Evolutionary conservation across 2,329 filamentous ascomycete species (phyloP).

Genomic region (Nigrospora osmanthi): DNA sequence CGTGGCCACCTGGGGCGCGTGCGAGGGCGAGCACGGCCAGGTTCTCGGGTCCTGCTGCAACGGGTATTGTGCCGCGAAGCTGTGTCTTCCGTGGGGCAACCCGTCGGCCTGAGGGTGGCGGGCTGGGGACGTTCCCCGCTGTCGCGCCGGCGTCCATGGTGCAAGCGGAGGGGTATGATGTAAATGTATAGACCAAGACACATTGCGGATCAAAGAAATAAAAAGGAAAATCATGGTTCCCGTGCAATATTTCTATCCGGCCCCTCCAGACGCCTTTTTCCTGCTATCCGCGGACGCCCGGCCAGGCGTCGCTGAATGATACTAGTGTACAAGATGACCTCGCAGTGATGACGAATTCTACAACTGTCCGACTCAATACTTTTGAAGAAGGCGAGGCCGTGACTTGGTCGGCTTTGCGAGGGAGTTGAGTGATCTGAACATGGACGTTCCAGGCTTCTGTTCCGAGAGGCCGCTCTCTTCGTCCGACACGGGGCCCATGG

Average conservation of each 20-base stretch:
- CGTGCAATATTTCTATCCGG: too few species aligned
- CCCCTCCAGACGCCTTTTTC: too few species aligned
- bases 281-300: too few species aligned
- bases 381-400: background rate
- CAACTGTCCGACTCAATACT: background rate
- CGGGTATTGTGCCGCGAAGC: slow-evolving; percentile 32
- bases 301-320: too few species aligned
- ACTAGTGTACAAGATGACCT: too few species aligned
- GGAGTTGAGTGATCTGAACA: background rate
- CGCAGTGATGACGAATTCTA: too few species aligned
- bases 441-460: background rate
- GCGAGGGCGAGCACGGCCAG: slow-evolving; percentile 26
- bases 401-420: slow-evolving; percentile 1
- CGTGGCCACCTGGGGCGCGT: slow-evolving; percentile 29
- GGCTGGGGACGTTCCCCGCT: too few species aligned
- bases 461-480: slow-evolving; percentile 2
- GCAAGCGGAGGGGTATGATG: too few species aligned
- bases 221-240: too few species aligned
- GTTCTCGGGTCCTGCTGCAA: slow-evolving; percentile 31
- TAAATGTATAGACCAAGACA: too few species aligned
- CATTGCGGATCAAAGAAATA: too few species aligned
- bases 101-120: background rate
- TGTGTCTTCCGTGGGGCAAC: slow-evolving; percentile 28
- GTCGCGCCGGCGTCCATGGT: too few species aligned
- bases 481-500: slow-evolving; percentile 7